Base-by-base conservation (phyloP, 2,329 filamentous ascomycete genomes). In the Diplodia seriata region DNA sequence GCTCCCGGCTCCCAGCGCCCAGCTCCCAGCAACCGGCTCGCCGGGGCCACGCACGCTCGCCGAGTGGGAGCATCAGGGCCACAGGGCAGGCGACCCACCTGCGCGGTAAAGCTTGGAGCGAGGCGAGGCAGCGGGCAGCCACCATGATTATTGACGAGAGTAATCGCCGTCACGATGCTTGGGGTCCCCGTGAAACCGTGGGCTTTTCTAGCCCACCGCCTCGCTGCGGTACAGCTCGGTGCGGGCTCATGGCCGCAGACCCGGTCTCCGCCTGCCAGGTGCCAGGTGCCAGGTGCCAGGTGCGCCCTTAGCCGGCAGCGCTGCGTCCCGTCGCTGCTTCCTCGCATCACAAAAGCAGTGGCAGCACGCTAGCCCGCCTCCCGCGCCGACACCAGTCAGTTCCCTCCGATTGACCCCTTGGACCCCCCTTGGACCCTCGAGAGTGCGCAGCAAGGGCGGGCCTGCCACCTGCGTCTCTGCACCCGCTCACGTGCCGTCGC, bases 81-180 rank as follows among this genome's bases (percentile, higher is more conserved):
- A 33, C 31, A 33, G 31, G 31, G 6, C 31, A 33, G 8, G 31
- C 14, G 57, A 61, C 57, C 57, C 57, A 40, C 40, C 57, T 3
- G 40, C 57, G 57, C 57, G 57, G 57, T 61, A 61, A 61, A 33
- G 40, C 57, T 50, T 61, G 40, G 57, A 7, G 33, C 14, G 14
- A 15, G 14, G 53, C 31, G 31, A 33, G 31, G 31, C 31, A 33
- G 31, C 9, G 31, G 31, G 31, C 31, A 8, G 31, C 31, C 31
- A 33, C 26, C 26, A 4, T n/a, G n/a, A n/a, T n/a, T n/a, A n/a
- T 26, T 26, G 26, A 26, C 31, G 31, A 33, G 6, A 9, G 9
- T 33, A 33, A 33, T 7, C 3, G 26, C 26, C 26, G 31, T 33
- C 31, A 4, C 31, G 31, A 33, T 33, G 31, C 31, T 33, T 33